Evolutionary conservation across 495 filamentous ascomycete genomes (phyloP).

Genomic region (Penicillium simplicissimum): DNA sequence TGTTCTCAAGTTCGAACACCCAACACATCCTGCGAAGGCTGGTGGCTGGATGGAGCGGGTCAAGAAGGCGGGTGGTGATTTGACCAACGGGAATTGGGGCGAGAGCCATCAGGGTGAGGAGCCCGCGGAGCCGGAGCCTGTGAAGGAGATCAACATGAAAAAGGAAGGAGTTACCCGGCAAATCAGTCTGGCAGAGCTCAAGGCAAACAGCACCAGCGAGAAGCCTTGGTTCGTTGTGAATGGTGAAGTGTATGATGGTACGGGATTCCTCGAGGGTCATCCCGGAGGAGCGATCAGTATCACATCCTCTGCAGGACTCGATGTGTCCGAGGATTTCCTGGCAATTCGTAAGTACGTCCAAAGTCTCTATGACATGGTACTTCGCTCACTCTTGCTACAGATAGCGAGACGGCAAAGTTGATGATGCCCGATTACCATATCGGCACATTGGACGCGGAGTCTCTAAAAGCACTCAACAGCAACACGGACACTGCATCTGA

Average conservation of each 20-base stretch:
- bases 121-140: constrained; percentile 40
- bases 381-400: constrained; percentile 41
- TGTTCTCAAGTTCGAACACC: constrained; percentile 80
- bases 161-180: constrained; percentile 62
- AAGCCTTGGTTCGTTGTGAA: constrained; percentile 91
- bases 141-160: constrained; percentile 79
- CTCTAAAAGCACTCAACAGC: constrained; percentile 51
- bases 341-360: constrained; percentile 73
- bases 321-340: constrained; percentile 92
- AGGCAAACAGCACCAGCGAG: constrained; percentile 62
- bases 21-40: constrained; percentile 77
- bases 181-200: constrained; percentile 73
- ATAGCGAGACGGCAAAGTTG: constrained; percentile 86
- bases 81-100: constrained; percentile 85
- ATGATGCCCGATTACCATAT: constrained; percentile 94
- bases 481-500: constrained; percentile 24
- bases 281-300: constrained; percentile 91
- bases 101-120: constrained; percentile 66
- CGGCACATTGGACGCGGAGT: constrained; percentile 66
- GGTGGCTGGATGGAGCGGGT: constrained; percentile 97
- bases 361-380: background rate
- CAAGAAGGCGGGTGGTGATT: constrained; percentile 83
- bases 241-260: constrained; percentile 91
- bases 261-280: constrained; percentile 78
- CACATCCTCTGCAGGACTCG: constrained; percentile 76